phyloP scores from a whole-genome alignment of 2,329 filamentous ascomycete genomes.

The Aspergillus clavatus region DNA sequence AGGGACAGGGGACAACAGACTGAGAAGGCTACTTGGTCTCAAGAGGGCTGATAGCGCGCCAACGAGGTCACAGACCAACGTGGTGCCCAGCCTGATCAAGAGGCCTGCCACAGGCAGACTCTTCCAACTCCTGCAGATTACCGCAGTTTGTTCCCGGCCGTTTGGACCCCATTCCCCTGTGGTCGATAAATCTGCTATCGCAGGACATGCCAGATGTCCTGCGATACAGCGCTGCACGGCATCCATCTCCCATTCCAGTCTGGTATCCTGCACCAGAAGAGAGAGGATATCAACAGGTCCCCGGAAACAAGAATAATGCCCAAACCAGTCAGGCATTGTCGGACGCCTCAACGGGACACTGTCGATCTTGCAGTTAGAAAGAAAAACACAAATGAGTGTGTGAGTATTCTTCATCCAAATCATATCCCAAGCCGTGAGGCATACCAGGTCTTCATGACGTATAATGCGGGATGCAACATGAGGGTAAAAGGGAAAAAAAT shows the following conservation, averaged over 20 bases:
- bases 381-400: conserved; percentile 23
- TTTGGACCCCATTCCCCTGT: conserved; percentile 8
- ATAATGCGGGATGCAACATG: conserved; percentile 38
- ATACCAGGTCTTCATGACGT: conserved; percentile 46
- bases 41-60: not conserved
- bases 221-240: conserved; percentile 19
- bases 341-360: not conserved
- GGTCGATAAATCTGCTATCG: conserved; percentile 16
- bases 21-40: not conserved
- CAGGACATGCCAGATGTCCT: conserved; percentile 36
- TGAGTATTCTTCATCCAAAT: conserved; percentile 39
- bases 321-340: conserved; percentile 16
- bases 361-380: conserved; percentile 26
- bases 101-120: conserved; percentile 27
- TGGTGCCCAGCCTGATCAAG: conserved; percentile 25
- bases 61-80: conserved; percentile 33
- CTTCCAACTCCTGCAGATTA: conserved; percentile 4
- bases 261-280: conserved; percentile 37
- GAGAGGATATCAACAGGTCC: conserved; percentile 30
- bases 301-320: conserved; percentile 15
- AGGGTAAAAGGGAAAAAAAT: conserved; percentile 35
- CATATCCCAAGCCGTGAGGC: conserved; percentile 47
- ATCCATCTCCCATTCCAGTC: conserved; percentile 26
- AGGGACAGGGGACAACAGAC: not conserved
- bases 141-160: conserved; percentile 1